Percentiles rank a stretch among this genome's conserved stretches.
phyloP scores from a whole-genome alignment of 257 asterid genomes.

The Primulina eburnea region DNA sequence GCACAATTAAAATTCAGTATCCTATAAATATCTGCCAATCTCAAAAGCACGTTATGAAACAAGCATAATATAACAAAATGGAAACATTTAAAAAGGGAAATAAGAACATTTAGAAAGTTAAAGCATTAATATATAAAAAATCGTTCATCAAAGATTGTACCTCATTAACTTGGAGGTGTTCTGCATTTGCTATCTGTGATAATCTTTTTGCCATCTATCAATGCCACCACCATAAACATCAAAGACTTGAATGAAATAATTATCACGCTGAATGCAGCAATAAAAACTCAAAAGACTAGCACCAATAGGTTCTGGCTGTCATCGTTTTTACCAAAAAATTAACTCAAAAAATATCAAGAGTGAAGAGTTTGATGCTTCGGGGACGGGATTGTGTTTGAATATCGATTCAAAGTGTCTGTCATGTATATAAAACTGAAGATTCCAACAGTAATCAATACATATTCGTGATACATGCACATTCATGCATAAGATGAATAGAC shows the following conservation, averaged over 20 bases:
- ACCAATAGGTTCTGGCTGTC: constrained; percentile 9
- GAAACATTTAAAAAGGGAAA: not conserved
- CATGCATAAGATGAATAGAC: constrained; percentile 10
- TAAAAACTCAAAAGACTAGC: constrained; percentile 14
- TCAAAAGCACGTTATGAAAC: not conserved
- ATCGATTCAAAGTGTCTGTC: constrained; percentile 8
- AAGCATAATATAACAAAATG: not conserved
- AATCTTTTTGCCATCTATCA: constrained; percentile 91
- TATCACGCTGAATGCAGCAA: constrained; percentile 24
- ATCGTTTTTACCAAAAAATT: constrained; percentile 16
- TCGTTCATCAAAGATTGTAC: constrained; percentile 34
- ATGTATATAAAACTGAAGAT: constrained; percentile 9
- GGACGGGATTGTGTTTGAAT: not conserved
- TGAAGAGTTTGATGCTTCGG: constrained; percentile 2
- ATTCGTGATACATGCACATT: constrained; percentile 6
- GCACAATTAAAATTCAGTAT: not conserved
- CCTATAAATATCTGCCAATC: not conserved
- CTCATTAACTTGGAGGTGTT: constrained; percentile 85
- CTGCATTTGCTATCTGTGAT: constrained; percentile 69
- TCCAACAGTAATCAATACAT: not conserved
- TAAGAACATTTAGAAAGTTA: not conserved
- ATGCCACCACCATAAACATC: constrained; percentile 22
- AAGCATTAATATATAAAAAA: not conserved
- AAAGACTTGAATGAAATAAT: constrained; percentile 21
- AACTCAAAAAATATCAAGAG: not conserved